Base-by-base conservation (phyloP, 768 basidiomycete genomes). In the Lentinus brumalis region DNA sequence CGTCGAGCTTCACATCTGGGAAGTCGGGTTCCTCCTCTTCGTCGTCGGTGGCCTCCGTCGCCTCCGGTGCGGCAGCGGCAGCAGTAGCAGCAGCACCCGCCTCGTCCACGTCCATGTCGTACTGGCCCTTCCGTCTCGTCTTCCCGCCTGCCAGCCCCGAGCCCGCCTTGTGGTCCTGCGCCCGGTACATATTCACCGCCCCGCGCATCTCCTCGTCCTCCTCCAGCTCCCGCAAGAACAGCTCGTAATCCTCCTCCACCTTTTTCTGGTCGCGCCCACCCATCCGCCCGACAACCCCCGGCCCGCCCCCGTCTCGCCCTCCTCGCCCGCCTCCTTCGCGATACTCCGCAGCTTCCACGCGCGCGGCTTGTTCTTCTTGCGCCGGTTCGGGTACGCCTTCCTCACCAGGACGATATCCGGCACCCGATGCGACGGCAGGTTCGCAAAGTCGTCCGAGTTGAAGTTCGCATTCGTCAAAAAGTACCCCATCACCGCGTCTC, bases 171-270 rank as follows among this genome's bases (percentile, higher is more conserved):
- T 86, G 84, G 57, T 86, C 79, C 64, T 76, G 72, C 4, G 84
- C 78, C 76, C 88, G 91, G 81, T 96, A 98, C 57, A 98, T 69
- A 74, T 97, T 96, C 67, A 98, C 88, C 9, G 85, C 85, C 5
- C 82, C 81, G 41, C 96, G 85, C 79, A 98, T 78, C 79, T 98
- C 96, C 21, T 88, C 88, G 75, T 98, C 96, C 73, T 98, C 96
- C 75, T 97, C 95, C 51, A 98, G 75, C 63, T 97, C 95, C 49
- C 91, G 84, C 75, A 98, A 77, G 85, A 99, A 99, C 53, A 92
- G 64, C 78, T 98, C 97, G 75, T 98, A 99, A 71, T 99, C 96
- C 72, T 93, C 88, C 67, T 98, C 95, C 59, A 98, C 92, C 80
- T 95, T 94, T 78, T 83, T 88, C 75, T 87, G 84, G 76, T 96